Conservation (phyloP, 1,284 basidiomycete species). For the Vanrija sp. region DNA sequence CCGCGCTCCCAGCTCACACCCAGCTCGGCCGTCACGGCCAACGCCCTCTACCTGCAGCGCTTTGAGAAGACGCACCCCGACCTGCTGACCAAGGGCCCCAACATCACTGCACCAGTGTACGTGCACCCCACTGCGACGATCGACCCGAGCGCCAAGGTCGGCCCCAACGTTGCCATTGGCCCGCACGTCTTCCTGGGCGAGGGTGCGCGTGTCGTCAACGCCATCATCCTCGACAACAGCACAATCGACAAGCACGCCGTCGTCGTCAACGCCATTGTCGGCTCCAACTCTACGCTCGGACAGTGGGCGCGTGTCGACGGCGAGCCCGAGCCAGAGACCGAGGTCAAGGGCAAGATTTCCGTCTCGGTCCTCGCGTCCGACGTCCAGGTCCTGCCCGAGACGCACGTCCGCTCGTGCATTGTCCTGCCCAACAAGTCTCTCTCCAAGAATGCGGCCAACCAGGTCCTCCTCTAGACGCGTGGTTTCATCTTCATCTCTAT, state of each 20-base stretch:
- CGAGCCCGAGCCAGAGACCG: conserved; percentile 43
- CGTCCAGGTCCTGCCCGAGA: conserved; percentile 49
- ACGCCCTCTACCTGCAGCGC: conserved; percentile 48
- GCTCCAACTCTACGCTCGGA: conserved; percentile 45
- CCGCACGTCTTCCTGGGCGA: conserved; percentile 48
- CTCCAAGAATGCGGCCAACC: conserved; percentile 47
- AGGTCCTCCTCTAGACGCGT: conserved; percentile 49
- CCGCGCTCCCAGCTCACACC: background rate
- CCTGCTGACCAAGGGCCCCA: conserved; percentile 35
- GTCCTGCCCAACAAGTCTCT: conserved; percentile 54
- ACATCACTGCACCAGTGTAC: conserved; percentile 51
- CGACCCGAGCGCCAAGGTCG: conserved; percentile 51
- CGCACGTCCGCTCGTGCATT: conserved; percentile 49
- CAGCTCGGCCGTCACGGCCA: conserved; percentile 53
- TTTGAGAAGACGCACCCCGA: conserved; percentile 38
- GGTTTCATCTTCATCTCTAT: too few relatives aligned
- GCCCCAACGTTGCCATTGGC: conserved; percentile 52
- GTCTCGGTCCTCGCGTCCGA: conserved; percentile 52
- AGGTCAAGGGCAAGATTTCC: conserved; percentile 48
- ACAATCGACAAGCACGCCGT: conserved; percentile 51
- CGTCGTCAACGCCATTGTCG: conserved; percentile 52
- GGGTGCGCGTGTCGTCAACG: conserved; percentile 53
- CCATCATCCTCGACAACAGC: conserved; percentile 51
- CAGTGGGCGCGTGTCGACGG: conserved; percentile 54
- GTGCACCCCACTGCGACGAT: conserved; percentile 51